These are phyloP conservation scores for Fonsecaea nubica DNA, from an alignment of 2,329 filamentous ascomycete genomes.

Conservation along the genomic window DNA sequence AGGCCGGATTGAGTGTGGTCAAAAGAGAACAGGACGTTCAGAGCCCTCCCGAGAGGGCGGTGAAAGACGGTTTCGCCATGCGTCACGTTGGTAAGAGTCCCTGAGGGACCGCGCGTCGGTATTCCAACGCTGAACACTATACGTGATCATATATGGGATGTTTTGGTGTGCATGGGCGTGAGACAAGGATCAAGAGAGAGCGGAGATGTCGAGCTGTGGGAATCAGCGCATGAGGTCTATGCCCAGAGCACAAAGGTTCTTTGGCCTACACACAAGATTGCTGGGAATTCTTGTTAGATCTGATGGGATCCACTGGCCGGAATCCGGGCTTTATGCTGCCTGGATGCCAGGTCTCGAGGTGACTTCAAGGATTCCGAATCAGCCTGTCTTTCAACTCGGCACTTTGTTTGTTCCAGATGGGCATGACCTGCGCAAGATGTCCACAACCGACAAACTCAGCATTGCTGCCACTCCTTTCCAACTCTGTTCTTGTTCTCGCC, in stretches of 20 bases:
- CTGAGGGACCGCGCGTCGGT: conserved; percentile 54
- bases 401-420: conserved; percentile 38
- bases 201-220: conserved; percentile 49
- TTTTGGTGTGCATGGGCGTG: conserved; percentile 54
- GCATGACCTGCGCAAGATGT: conserved; percentile 18
- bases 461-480: conserved; percentile 50
- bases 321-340: conserved; percentile 37
- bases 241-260: conserved; percentile 35
- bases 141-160: conserved; percentile 69
- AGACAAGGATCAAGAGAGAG: conserved; percentile 52
- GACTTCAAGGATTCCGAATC: conserved; percentile 29
- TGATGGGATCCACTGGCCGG: conserved; percentile 38
- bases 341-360: conserved; percentile 37
- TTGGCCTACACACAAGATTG: conserved; percentile 32
- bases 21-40: conserved; percentile 57
- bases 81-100: conserved; percentile 50
- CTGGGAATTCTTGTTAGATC: conserved; percentile 28
- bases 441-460: conserved; percentile 19
- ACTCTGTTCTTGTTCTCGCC: conserved; percentile 43
- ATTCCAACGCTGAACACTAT: conserved; percentile 63
- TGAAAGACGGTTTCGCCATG: conserved; percentile 55
- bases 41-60: conserved; percentile 47
- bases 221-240: conserved; percentile 19
- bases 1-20: conserved; percentile 46
- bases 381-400: conserved; percentile 31